Conservation (phyloP, 768 basidiomycete species). For the Boletus speciosus region DNA sequence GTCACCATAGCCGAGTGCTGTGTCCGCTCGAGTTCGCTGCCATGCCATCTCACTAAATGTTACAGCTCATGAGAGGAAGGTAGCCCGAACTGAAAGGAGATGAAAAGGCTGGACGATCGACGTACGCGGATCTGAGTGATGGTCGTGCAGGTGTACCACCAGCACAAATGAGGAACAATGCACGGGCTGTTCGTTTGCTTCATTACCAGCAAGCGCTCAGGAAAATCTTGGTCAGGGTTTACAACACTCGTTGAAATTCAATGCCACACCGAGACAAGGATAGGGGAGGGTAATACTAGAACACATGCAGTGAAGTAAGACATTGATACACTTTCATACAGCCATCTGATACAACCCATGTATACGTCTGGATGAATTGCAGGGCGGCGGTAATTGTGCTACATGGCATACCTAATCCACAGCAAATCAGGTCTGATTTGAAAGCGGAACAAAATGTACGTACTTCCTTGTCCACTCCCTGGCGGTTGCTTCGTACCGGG, state of each 20-base stretch:
- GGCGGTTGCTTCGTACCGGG: conserved; percentile 96
- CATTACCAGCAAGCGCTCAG: not conserved
- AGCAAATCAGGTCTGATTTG: not conserved
- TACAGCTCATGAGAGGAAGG: not conserved
- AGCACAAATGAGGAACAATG: not conserved
- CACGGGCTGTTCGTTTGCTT: not conserved
- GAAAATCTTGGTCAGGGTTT: too few species aligned
- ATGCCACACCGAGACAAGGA: conserved; percentile 15
- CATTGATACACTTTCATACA: conserved; percentile 34
- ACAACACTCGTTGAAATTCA: conserved; percentile 12
- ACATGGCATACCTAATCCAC: conserved; percentile 49
- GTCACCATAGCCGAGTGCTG: not conserved
- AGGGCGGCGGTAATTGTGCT: conserved; percentile 30
- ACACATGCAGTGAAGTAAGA: conserved; percentile 32
- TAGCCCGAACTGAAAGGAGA: not conserved
- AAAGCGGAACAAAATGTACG: conserved; percentile 27
- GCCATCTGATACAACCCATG: conserved; percentile 31
- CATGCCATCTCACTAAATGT: not conserved
- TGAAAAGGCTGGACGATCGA: not conserved
- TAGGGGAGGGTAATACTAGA: conserved; percentile 30
- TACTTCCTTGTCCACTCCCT: conserved; percentile 99
- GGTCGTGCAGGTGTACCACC: too few species aligned
- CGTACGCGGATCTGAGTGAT: not conserved
- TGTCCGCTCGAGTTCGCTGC: conserved; percentile 2
- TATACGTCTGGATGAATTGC: conserved; percentile 20